Conservation (phyloP, 2,329 filamentous ascomycete species). For the Chaetomium strumarium region DNA sequence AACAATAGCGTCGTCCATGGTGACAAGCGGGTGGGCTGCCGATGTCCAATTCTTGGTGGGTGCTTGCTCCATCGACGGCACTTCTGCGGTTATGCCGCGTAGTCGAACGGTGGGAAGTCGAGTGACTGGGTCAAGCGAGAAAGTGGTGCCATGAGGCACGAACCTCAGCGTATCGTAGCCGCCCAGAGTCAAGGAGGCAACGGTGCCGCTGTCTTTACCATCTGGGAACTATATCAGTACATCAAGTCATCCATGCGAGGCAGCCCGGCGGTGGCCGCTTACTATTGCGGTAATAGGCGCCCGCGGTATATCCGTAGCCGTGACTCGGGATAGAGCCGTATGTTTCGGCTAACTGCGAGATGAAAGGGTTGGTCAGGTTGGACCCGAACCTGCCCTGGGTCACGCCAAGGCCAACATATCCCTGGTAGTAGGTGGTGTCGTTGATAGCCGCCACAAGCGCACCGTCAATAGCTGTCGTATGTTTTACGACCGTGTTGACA, state of each 20-base stretch:
- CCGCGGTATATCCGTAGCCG: slow-evolving; percentile 70
- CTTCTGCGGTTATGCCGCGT: slow-evolving; percentile 47
- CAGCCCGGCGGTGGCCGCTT: background rate
- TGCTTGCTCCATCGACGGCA: slow-evolving; percentile 28
- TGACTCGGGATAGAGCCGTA: slow-evolving; percentile 61
- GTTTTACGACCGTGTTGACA: slow-evolving; percentile 34
- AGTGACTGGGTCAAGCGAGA: slow-evolving; percentile 49
- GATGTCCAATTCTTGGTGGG: slow-evolving; percentile 36
- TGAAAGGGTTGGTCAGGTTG: slow-evolving; percentile 43
- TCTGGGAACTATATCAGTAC: slow-evolving; percentile 25
- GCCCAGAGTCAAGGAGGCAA: slow-evolving; percentile 59
- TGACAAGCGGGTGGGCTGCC: slow-evolving; percentile 34
- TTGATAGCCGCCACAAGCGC: slow-evolving; percentile 49
- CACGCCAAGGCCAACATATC: slow-evolving; percentile 52
- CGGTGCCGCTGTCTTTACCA: slow-evolving; percentile 32
- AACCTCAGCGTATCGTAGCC: slow-evolving; percentile 63
- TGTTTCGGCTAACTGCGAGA: slow-evolving; percentile 53
- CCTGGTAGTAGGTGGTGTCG: slow-evolving; percentile 49
- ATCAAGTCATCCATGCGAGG: background rate
- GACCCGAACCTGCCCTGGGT: slow-evolving; percentile 47
- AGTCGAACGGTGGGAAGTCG: slow-evolving; percentile 55
- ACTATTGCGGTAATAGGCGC: slow-evolving; percentile 52
- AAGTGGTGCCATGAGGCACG: slow-evolving; percentile 53
- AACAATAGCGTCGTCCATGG: slow-evolving; percentile 42
- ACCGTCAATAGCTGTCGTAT: slow-evolving; percentile 38